Evolutionary conservation across 345 rosid genomes (phyloP), one percentile per base, ranked within the genome.

Genomic region (Eucalyptus viminalis): DNA sequence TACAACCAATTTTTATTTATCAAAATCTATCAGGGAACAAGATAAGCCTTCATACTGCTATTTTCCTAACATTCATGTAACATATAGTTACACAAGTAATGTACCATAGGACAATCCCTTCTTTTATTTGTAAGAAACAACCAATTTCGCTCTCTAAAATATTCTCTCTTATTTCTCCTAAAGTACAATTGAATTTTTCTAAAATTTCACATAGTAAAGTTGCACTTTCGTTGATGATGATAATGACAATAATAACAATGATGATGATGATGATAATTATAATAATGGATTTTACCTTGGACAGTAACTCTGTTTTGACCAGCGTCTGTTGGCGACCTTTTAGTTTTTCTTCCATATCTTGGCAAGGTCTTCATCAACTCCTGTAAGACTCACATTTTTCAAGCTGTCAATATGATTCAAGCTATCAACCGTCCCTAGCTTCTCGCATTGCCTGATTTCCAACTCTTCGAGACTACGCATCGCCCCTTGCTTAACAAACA

Each of bases 381-480:
- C 19, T 4, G 19, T n/a, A 65, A 65, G 19, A n/a, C 17, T 65
- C 76, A 29, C 76, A n/a, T 11, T n/a, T 29, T n/a, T 14, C 37
- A 65, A 65, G 76, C 34, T 67, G 6, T 2, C 5, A 9, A 15
- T 67, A 67, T 27, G 54, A 45, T 40, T 4, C 88, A 89, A 37
- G n/a, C 89, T 89, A 5, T 1, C 4, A 37, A 47, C 43, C 80
- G 58, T 37, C 72, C 25, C 29, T 60, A 91, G 80, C 3, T 89
- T 86, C 60, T 44, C 15, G 89, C 94, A 92, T 56, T 88, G 10
- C 76, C 93, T 90, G 51, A 93, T 93, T 86, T 92, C 95, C 44
- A 93, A 8, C 72, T 92, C 91, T 80, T 60, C 76, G 10, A 93
- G 89, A 10, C 0, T 5, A 27, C 67, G 85, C 93, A 93, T 89